Base-by-base conservation (phyloP, 2,329 filamentous ascomycete genomes). In the Myriosclerotinia scirpicola region DNA sequence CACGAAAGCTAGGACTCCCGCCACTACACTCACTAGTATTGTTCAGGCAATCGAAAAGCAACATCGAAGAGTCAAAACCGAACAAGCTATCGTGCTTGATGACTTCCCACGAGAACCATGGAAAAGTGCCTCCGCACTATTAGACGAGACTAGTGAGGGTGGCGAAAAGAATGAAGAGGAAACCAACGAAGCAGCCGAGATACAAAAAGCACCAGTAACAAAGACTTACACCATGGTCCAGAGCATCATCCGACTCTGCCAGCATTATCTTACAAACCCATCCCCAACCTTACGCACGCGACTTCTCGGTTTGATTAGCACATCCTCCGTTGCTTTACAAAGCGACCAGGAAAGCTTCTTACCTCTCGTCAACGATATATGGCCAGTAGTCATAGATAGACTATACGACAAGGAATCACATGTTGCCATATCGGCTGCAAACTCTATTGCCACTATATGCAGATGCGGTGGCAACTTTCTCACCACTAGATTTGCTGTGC, bases 181-280 rank as follows among this genome's bases (percentile, higher is more conserved):
- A 77, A 12, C 64, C 44, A 46, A 44, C 36, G 54, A 42, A 76
- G 58, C 71, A 77, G 77, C 77, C 54, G 83, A 89, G 74, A 77
- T 79, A 30, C 80, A 84, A 40, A 83, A 86, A 67, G 82, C 85
- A 26, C 86, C 88, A n/a, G 88, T 88, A 46, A 90, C 90, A 55
- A 90, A 90, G 71, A 91, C 91, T 0, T 96, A 96, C 77, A 83
- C 83, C n/a, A 84, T 97, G 14, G 85, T 98, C 4, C 83, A 92
- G 44, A 89, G 89, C 67, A 95, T 99, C 66, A 87, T 93, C 34
- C 85, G 86, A 59, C 86, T 96, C 0, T 94, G 93, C 6, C 93
- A 97, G 74, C 89, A 97, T 76, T 95, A 97, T 77, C 85, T 99
- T 14, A 93, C 94, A 7, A 93, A 92, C 0, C 88, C 91, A 0